phyloP scores from a whole-genome alignment of 2,329 filamentous ascomycete species.

The Pseudogymnoascus destructans region DNA sequence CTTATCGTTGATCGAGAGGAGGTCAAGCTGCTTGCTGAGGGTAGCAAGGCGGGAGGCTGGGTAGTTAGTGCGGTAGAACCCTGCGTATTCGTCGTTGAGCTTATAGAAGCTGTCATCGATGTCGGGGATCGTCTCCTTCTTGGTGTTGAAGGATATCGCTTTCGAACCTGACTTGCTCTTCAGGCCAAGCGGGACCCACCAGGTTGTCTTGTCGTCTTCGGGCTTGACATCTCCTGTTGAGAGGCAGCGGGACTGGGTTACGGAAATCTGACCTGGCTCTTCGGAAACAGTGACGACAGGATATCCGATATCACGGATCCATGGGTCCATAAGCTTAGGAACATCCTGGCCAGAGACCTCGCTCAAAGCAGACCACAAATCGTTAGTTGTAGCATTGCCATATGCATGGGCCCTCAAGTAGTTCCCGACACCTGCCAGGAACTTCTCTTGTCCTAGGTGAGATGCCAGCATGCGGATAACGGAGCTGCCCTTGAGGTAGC shows the following conservation, averaged over 20 bases:
- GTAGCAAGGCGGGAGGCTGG: slow-evolving; percentile 70
- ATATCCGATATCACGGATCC: slow-evolving; percentile 93
- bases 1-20: slow-evolving; percentile 74
- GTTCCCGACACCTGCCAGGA: slow-evolving; percentile 77
- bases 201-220: slow-evolving; percentile 80
- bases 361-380: slow-evolving; percentile 79
- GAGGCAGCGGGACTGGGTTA: slow-evolving; percentile 82
- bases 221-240: slow-evolving; percentile 82
- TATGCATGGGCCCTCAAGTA: slow-evolving; percentile 86
- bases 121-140: slow-evolving; percentile 62
- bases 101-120: slow-evolving; percentile 80
- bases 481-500: slow-evolving; percentile 91
- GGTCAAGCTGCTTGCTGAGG: slow-evolving; percentile 63
- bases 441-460: slow-evolving; percentile 76
- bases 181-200: slow-evolving; percentile 89
- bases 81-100: slow-evolving; percentile 78
- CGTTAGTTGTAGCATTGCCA: slow-evolving; percentile 78
- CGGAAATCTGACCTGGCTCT: slow-evolving; percentile 64
- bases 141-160: slow-evolving; percentile 57
- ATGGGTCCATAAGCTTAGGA: slow-evolving; percentile 75
- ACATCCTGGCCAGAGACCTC: slow-evolving; percentile 83
- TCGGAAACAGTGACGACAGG: slow-evolving; percentile 80
- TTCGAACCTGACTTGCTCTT: slow-evolving; percentile 58
- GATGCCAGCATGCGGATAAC: slow-evolving; percentile 92
- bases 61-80: slow-evolving; percentile 89